Evolutionary conservation across 208 protist species (phyloP).

Genomic region (Novymonas esmeraldas): DNA sequence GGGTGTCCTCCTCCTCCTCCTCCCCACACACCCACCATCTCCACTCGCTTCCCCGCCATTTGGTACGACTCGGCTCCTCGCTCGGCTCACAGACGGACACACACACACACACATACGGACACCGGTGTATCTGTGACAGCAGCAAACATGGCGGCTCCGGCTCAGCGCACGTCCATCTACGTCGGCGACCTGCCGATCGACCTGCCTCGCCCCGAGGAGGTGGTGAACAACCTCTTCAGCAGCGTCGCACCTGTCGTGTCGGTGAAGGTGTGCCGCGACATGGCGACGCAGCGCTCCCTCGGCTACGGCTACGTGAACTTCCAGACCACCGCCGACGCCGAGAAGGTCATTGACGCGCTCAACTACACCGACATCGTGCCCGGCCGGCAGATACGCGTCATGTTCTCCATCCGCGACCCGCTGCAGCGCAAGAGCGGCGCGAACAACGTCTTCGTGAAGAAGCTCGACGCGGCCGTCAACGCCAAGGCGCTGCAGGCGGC

Average conservation of each 20-base stretch:
- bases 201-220: conserved; percentile 76
- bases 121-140: too few species aligned
- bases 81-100: too few species aligned
- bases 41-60: too few species aligned
- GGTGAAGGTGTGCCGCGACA: conserved; percentile 96
- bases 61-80: too few species aligned
- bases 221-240: conserved; percentile 95
- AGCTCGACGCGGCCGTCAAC: conserved; percentile 91
- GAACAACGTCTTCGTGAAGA: conserved; percentile 97
- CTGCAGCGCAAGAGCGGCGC: conserved; percentile 89
- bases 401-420: conserved; percentile 97
- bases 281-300: conserved; percentile 92
- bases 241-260: conserved; percentile 93
- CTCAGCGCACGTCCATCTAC: conserved; percentile 87
- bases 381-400: conserved; percentile 92
- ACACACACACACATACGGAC: neutral
- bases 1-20: too few species aligned
- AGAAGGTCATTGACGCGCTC: conserved; percentile 95
- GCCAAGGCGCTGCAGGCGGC: conserved; percentile 93
- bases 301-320: conserved; percentile 99
- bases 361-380: conserved; percentile 94
- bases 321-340: conserved; percentile 92
- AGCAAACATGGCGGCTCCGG: conserved; percentile 17
- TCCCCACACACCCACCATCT: too few species aligned
- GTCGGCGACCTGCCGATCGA: conserved; percentile 94